Percentiles rank a stretch among this genome's conserved stretches.
These are phyloP conservation scores for Sonneratia alba DNA, from an alignment of 345 rosid species.

Conservation along the genomic window DNA sequence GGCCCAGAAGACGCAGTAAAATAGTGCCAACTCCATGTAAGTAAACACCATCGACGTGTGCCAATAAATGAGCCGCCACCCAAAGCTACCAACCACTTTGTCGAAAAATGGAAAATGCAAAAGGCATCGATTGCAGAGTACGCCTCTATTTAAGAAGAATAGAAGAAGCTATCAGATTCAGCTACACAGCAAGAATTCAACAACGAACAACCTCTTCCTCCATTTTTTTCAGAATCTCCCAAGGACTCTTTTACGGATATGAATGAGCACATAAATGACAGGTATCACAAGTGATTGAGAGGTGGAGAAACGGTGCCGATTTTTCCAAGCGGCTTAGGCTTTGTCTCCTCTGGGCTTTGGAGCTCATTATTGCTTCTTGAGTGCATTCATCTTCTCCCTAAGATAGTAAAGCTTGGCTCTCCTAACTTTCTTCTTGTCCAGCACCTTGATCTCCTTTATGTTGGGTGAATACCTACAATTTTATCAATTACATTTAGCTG, in stretches of 20 bases:
- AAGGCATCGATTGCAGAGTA: background rate
- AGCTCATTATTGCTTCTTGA: conserved; percentile 36
- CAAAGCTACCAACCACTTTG: background rate
- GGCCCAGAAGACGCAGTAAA: background rate
- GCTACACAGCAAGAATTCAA: background rate
- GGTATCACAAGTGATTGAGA: background rate
- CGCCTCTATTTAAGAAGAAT: background rate
- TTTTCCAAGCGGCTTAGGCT: background rate
- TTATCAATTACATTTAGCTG: background rate
- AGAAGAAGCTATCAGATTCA: background rate
- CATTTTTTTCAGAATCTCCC: background rate
- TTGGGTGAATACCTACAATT: conserved; percentile 84
- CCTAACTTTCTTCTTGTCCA: conserved; percentile 89
- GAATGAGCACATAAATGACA: background rate
- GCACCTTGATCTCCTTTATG: conserved; percentile 82
- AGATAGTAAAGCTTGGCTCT: conserved; percentile 96
- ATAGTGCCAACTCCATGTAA: background rate
- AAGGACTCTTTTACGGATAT: background rate
- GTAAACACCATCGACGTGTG: background rate
- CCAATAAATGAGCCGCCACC: background rate
- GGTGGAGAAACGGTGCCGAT: background rate
- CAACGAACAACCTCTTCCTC: background rate
- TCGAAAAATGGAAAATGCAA: background rate
- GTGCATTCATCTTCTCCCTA: conserved; percentile 88
- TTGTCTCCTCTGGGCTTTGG: conserved; percentile 4